These are phyloP conservation scores for Vitellaria paradoxa DNA, from an alignment of 179 eudicot species.

Conservation along the genomic window DNA sequence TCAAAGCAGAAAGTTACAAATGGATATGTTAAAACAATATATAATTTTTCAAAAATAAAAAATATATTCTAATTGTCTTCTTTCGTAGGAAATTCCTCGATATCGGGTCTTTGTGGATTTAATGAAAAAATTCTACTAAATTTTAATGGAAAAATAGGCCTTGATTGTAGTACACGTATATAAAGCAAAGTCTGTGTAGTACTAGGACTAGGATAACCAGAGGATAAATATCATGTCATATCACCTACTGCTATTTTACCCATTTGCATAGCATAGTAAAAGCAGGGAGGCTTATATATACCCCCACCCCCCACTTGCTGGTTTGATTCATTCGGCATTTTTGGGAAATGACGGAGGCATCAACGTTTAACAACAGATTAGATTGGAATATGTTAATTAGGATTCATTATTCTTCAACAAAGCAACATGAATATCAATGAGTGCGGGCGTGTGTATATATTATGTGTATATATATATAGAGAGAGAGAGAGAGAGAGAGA, in stretches of 20 bases:
- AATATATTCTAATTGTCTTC: too few species aligned
- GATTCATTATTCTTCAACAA: not conserved
- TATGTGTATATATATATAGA: too few species aligned
- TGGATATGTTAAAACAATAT: too few species aligned
- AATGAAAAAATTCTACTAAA: too few species aligned
- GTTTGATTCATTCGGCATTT: conserved; percentile 1
- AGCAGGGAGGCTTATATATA: not conserved
- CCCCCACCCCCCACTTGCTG: not conserved
- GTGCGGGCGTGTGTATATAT: too few species aligned
- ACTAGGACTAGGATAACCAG: not conserved
- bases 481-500: too few species aligned
- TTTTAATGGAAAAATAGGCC: too few species aligned
- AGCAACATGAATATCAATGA: too few species aligned
- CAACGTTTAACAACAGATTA: not conserved
- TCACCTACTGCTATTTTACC: not conserved
- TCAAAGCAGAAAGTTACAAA: too few species aligned
- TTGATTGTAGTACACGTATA: not conserved
- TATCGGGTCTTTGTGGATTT: too few species aligned
- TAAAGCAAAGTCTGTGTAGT: not conserved
- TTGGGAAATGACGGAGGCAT: not conserved
- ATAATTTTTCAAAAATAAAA: too few species aligned
- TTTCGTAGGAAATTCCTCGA: too few species aligned
- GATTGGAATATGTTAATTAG: not conserved
- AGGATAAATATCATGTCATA: not conserved
- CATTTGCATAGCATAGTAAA: not conserved